phyloP scores from a whole-genome alignment of 768 basidiomycete genomes.

The Mycena galericulata region DNA sequence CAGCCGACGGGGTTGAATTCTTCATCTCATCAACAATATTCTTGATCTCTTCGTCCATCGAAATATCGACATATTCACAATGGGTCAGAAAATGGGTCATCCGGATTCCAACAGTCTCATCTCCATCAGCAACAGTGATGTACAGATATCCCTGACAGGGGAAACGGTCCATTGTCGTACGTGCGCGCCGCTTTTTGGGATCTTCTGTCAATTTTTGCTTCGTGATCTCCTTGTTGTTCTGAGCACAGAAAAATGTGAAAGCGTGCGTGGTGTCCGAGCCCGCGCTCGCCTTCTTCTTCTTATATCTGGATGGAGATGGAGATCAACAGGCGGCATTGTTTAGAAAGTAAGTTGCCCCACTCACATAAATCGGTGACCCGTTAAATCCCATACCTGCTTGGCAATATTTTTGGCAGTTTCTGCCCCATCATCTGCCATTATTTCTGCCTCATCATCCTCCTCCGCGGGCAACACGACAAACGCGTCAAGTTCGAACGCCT shows the following conservation, averaged over 20 bases:
- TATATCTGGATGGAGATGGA: background rate
- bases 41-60: too few species aligned
- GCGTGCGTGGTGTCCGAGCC: background rate
- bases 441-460: background rate
- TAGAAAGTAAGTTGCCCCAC: background rate
- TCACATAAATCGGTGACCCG: background rate
- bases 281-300: background rate
- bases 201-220: background rate
- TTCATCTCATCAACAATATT: too few species aligned
- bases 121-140: slow-evolving; percentile 11
- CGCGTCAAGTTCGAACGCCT: too few species aligned
- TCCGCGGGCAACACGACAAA: too few species aligned
- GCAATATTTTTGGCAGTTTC: background rate
- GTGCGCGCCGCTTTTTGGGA: slow-evolving; percentile 20
- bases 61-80: slow-evolving; percentile 2
- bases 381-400: background rate
- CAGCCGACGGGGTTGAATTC: too few species aligned
- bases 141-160: slow-evolving; percentile 27
- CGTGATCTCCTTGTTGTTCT: background rate
- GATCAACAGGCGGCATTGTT: background rate
- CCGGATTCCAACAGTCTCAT: background rate
- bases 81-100: background rate
- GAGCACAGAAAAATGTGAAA: background rate
- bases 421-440: background rate
- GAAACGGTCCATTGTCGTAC: slow-evolving; percentile 30